Conservation (phyloP, 2,329 filamentous ascomycete species). For the Blumeria hordei region DNA sequence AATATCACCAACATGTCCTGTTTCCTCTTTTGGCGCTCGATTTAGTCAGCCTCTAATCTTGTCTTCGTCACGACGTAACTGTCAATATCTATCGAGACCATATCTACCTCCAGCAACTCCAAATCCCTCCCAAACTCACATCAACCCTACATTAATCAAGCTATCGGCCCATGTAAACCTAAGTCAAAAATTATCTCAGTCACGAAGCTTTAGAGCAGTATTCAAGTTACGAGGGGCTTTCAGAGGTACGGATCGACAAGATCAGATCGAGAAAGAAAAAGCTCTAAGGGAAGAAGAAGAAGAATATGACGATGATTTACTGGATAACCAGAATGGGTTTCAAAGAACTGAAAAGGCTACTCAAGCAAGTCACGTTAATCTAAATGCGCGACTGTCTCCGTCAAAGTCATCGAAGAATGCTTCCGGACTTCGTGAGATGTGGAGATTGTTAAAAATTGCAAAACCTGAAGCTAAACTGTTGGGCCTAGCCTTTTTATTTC, state of each 20-base stretch:
- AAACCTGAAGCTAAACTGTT: constrained; percentile 62
- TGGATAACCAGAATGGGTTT: constrained; percentile 33
- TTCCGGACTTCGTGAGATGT: constrained; percentile 52
- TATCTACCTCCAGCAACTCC: no score
- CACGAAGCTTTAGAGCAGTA: no score
- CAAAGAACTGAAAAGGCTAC: constrained; percentile 60
- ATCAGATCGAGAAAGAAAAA: neutral
- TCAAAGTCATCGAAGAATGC: constrained; percentile 30
- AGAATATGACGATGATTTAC: constrained; percentile 19
- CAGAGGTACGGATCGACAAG: no score
- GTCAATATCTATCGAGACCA: no score
- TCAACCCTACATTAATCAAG: no score
- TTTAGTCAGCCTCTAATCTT: neutral
- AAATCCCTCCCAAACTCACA: no score
- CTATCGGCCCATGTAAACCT: no score
- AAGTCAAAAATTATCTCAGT: no score
- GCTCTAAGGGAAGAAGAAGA: constrained; percentile 17
- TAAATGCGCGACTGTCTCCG: constrained; percentile 69
- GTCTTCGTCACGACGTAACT: no score
- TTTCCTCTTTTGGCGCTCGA: neutral
- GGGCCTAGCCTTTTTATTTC: constrained; percentile 53
- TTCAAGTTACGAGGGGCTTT: no score
- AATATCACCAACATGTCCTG: constrained; percentile 3
- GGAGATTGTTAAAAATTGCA: constrained; percentile 73
- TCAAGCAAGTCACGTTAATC: constrained; percentile 69